phyloP scores from a whole-genome alignment of 768 basidiomycete genomes.

The Rhizopogon vinicolor region DNA sequence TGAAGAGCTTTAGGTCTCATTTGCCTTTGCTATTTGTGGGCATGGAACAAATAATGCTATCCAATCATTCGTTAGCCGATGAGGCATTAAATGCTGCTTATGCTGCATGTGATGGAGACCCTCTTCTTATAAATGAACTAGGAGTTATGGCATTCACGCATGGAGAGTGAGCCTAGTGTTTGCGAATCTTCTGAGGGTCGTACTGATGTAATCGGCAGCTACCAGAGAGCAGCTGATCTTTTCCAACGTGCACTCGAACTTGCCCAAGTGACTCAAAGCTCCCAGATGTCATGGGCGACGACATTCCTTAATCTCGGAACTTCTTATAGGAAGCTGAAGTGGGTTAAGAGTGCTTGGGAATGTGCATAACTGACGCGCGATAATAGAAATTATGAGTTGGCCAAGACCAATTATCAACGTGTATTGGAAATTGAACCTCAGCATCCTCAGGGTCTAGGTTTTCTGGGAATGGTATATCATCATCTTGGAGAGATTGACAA shows the following conservation, averaged over 20 bases:
- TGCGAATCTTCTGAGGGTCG: not conserved
- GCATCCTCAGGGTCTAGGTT: constrained; percentile 75
- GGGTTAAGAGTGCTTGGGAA: constrained; percentile 17
- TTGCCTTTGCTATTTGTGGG: constrained; percentile 93
- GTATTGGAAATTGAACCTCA: constrained; percentile 88
- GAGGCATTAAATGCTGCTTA: constrained; percentile 85
- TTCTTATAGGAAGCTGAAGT: constrained; percentile 79
- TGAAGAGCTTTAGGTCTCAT: constrained; percentile 72
- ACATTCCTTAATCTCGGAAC: constrained; percentile 95
- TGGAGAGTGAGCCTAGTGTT: constrained; percentile 54
- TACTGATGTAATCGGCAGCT: constrained; percentile 40
- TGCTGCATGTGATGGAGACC: constrained; percentile 81
- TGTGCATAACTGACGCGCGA: not conserved
- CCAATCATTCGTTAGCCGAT: constrained; percentile 75
- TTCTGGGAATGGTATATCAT: constrained; percentile 87
- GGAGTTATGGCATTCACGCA: constrained; percentile 92
- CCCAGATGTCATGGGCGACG: constrained; percentile 80
- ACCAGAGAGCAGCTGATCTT: constrained; percentile 59
- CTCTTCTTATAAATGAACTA: constrained; percentile 85
- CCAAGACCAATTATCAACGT: constrained; percentile 67
- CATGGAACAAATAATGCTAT: constrained; percentile 95
- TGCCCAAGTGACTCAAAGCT: constrained; percentile 80
- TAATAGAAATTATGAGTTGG: constrained; percentile 51
- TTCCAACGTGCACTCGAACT: constrained; percentile 77
- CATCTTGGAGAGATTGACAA: constrained; percentile 65